Conservation (phyloP, 148 eudicot species). For the Silene conica region DNA sequence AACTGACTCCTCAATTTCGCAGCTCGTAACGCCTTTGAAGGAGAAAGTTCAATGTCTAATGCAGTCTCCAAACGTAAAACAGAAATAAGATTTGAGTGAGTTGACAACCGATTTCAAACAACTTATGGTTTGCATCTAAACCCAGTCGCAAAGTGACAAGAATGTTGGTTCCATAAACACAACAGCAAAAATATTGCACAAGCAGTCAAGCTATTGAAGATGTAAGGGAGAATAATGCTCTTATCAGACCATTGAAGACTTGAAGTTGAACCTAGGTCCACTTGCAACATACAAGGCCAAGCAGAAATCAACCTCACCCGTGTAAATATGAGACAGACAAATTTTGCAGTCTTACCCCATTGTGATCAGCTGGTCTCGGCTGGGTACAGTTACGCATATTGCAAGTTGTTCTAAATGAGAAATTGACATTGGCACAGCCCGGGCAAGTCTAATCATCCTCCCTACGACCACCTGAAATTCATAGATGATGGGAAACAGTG, state of each 20-base stretch:
- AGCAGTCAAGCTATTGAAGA: no score
- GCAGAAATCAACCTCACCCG: background rate
- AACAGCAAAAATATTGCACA: no score
- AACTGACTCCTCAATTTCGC: slow-evolving; percentile 75
- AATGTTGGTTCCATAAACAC: no score
- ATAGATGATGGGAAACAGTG: background rate
- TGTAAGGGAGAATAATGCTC: background rate
- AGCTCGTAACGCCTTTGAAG: slow-evolving; percentile 69
- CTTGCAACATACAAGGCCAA: background rate
- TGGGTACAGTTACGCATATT: slow-evolving; percentile 97
- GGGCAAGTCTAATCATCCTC: slow-evolving; percentile 99
- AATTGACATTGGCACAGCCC: slow-evolving; percentile 94
- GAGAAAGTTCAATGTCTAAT: slow-evolving; percentile 46
- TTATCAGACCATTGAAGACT: background rate
- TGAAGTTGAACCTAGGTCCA: background rate
- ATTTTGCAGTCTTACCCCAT: slow-evolving; percentile 40
- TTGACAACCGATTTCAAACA: background rate
- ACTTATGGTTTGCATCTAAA: background rate
- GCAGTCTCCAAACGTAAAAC: slow-evolving; percentile 34
- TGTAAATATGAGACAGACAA: background rate
- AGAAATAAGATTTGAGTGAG: background rate
- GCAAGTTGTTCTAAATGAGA: slow-evolving; percentile 94
- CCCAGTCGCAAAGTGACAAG: no score
- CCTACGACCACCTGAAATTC: slow-evolving; percentile 73
- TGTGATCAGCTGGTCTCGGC: slow-evolving; percentile 95